Evolutionary conservation across 306 rosid genomes (phyloP), one percentile per base, ranked within the genome.

Genomic region (Vachellia pachyceras): DNA sequence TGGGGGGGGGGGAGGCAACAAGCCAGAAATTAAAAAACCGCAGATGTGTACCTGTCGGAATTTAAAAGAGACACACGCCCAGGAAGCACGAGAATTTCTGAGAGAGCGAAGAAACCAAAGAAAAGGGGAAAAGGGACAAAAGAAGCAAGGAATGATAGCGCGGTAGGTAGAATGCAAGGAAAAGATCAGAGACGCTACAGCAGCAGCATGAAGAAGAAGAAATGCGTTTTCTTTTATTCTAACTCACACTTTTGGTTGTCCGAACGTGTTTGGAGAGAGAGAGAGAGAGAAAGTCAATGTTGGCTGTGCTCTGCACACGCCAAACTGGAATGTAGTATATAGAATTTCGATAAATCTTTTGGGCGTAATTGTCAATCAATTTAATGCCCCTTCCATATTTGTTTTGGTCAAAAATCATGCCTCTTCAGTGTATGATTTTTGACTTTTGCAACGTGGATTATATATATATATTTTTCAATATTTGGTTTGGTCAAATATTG

Each of bases 281-380:
- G n/a, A n/a, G n/a, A n/a, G n/a, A 18, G 20, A 23, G 0, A 44
- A 46, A 55, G 87, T 84, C 85, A 86, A 84, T 12, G 37, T 44
- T 67, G 84, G 89, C 77, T 88, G 92, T 91, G 95, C 3, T n/a
- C 4, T 66, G 61, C 95, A 89, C 95, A 87, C 89, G 91, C 90
- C 78, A 52, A 45, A 40, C 39, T 0, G 4, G 75, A 50, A 69
- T 58, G 68, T 58, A 73, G 11, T 11, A 3, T 0, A 0, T 67
- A 22, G 49, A 67, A 9, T 39, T 67, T 9, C 40, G 44, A 36
- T 40, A 17, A 18, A 1, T 17, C 36, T 5, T 13, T 33, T 33
- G 39, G 41, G 0, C 0, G 5, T 23, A 2, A 60, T 3, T 10
- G 1, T 25, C 60, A 17, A 0, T 29, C 33, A 29, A 8, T 60